Conservation (phyloP, 2,329 filamentous ascomycete species). For the Blastomyces silverae region DNA sequence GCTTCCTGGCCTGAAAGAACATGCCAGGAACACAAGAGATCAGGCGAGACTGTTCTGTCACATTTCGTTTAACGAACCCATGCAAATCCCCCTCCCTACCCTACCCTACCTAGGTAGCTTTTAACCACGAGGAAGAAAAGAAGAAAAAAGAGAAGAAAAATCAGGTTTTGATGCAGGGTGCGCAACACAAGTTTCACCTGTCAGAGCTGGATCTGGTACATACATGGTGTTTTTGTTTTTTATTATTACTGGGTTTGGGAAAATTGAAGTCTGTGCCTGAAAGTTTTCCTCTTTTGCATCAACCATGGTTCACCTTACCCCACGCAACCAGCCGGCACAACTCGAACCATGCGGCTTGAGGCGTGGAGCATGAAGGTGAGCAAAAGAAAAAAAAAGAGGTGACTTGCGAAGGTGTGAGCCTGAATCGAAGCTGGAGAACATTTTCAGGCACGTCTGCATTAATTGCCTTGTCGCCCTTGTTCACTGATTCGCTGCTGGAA, state of each 20-base stretch:
- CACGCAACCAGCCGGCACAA: not conserved
- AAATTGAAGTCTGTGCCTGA: not conserved
- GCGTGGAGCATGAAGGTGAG: not conserved
- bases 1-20: not conserved
- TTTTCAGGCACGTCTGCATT: slow-evolving; percentile 9
- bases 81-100: not conserved
- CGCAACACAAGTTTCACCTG: not conserved
- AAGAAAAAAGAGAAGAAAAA: not conserved
- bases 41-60: not conserved
- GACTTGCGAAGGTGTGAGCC: not conserved
- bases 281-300: not conserved
- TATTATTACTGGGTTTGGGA: not conserved
- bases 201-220: not conserved
- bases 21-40: not conserved
- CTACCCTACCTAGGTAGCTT: not conserved
- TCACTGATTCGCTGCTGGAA: not conserved
- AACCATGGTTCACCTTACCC: not conserved
- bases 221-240: not conserved
- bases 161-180: not conserved
- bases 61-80: slow-evolving; percentile 1
- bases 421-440: slow-evolving; percentile 9
- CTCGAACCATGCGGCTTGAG: not conserved
- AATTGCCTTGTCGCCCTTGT: not conserved
- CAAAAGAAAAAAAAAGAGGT: not conserved
- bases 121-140: not conserved